Evolutionary conservation across 2,329 filamentous ascomycete genomes (phyloP), one percentile per base, ranked within the genome.

Genomic region (Talaromyces sp.): DNA sequence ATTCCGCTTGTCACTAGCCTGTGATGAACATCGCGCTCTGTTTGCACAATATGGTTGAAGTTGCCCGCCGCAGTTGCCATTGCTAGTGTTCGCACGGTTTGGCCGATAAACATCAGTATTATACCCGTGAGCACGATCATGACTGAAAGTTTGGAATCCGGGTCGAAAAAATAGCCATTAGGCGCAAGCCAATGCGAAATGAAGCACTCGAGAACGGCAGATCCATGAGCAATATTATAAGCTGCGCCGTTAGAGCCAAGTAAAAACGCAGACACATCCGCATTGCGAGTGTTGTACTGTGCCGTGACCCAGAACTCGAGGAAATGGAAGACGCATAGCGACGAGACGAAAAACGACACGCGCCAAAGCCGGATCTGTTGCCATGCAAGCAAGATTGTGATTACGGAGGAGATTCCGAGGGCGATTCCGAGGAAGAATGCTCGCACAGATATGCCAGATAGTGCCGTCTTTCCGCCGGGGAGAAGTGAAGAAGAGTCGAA

Each of bases 271-370:
- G 85, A 84, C 23, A 93, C 81, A 28, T 83, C 85, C 23, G 91
- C 91, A 57, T 87, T 82, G 16, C 83, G 82, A 0, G 91, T 91
- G 76, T 98, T 98, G 78, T 90, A 91, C 60, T 83, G 81, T 8
- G 94, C 93, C 0, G 94, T 97, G 34, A 88, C 91, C 83, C 88
- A 96, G 81, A 93, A 99, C 78, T 99, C 95, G 75, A 98, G 87
- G 78, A 96, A 98, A 81, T 99, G 95, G 79, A 98, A 98, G 33
- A 89, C 69, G 30, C 88, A 84, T 55, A 98, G 87, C 14, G 87
- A 80, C 42, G 74, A 65, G 63, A 82, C 66, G 72, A 82, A 81
- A 68, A 84, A 81, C 8, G 82, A 81, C 0, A 85, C 73, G 27
- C 86, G 80, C 86, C 86, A 89, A 60, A 85, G 72, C 4, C 65